These are phyloP conservation scores for Lachancea sp. DNA, from an alignment of 805 yeast species.

Conservation along the genomic window DNA sequence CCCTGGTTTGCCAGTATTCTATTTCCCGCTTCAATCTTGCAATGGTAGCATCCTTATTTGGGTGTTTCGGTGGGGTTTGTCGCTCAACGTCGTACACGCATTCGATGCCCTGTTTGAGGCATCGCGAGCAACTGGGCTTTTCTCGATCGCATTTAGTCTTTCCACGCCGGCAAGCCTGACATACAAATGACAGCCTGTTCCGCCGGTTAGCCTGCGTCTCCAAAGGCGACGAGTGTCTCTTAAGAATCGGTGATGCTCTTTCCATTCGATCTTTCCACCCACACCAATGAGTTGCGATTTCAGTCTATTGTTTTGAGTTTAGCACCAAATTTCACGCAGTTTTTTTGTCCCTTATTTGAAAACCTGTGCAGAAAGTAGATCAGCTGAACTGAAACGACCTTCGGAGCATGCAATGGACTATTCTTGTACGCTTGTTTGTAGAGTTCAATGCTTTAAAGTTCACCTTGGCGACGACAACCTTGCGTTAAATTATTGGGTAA, in stretches of 20 bases:
- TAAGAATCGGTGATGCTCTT: background rate
- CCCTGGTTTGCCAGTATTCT: constrained; percentile 29
- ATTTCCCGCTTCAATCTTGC: constrained; percentile 27
- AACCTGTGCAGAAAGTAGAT: no score
- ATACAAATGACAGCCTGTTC: constrained; percentile 31
- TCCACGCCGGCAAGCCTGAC: constrained; percentile 30
- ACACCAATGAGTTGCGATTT: no score
- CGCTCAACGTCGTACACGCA: constrained; percentile 31
- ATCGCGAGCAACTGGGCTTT: constrained; percentile 29
- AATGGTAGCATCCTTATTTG: constrained; percentile 29
- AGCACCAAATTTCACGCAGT: no score
- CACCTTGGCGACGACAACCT: no score
- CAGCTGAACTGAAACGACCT: no score
- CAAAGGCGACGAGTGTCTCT: background rate
- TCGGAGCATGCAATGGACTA: no score
- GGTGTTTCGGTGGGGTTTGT: constrained; percentile 29
- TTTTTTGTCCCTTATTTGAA: no score
- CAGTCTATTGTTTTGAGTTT: no score
- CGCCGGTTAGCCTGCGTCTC: constrained; percentile 10
- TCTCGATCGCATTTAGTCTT: constrained; percentile 32
- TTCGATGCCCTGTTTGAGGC: constrained; percentile 21
- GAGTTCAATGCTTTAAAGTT: no score
- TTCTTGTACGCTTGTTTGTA: no score
- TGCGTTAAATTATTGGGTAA: no score
- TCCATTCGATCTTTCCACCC: background rate